These are phyloP conservation scores for Datura wrightii DNA, from an alignment of 257 asterid species.

Conservation along the genomic window DNA sequence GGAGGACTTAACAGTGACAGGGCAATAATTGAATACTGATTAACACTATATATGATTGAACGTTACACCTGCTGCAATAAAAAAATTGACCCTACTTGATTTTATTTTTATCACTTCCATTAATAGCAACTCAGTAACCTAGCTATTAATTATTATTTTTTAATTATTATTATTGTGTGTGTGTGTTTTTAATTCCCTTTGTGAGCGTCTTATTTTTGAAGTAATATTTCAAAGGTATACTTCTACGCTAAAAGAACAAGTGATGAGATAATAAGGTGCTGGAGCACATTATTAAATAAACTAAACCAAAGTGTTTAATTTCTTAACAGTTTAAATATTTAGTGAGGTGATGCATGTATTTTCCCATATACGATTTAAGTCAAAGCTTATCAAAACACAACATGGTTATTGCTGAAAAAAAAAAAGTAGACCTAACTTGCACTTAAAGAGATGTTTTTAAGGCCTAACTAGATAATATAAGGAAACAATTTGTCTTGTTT, in stretches of 20 bases:
- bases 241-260: background rate
- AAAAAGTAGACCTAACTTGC: background rate
- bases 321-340: background rate
- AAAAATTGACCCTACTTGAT: background rate
- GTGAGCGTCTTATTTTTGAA: background rate
- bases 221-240: background rate
- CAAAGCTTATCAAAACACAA: background rate
- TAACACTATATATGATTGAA: constrained; percentile 31
- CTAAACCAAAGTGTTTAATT: background rate
- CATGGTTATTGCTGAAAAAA: background rate
- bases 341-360: background rate
- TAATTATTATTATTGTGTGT: too few relatives aligned
- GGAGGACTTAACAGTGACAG: background rate
- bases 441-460: background rate
- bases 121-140: background rate
- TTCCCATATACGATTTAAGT: background rate
- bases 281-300: background rate
- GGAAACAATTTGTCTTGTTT: background rate
- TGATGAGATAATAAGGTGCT: background rate
- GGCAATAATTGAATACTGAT: constrained; percentile 35
- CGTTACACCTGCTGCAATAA: constrained; percentile 39
- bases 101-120: background rate
- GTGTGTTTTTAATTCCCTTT: background rate
- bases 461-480: background rate
- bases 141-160: too few relatives aligned